Percentiles rank a stretch among this genome's conserved stretches.
phyloP scores from a whole-genome alignment of 768 basidiomycete genomes.

The Trametes meyenii region DNA sequence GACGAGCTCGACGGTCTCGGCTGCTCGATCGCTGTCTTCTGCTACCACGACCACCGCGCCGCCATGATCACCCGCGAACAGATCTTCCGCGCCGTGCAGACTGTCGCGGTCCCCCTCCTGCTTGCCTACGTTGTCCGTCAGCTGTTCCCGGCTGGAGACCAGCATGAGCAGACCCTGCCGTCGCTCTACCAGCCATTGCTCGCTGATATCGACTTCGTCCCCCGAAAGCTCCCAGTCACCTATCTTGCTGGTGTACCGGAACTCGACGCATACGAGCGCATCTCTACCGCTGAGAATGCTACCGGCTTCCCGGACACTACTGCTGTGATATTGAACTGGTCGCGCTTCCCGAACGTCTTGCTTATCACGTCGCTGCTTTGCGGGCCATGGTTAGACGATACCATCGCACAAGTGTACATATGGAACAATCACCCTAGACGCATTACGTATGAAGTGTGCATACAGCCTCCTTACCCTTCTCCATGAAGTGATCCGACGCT shows the following conservation, averaged over 20 bases:
- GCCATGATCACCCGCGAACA: conserved; percentile 20
- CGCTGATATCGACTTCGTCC: conserved; percentile 25
- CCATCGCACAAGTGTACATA: conserved; percentile 51
- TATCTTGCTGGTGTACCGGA: conserved; percentile 14
- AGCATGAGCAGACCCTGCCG: conserved; percentile 7
- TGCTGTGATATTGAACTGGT: conserved; percentile 69
- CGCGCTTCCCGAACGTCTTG: conserved; percentile 61
- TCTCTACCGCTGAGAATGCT: conserved; percentile 14
- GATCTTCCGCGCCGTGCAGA: conserved; percentile 14
- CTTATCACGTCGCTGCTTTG: conserved; percentile 58
- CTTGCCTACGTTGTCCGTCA: conserved; percentile 13
- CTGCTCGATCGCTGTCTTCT: neutral
- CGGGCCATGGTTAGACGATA: conserved; percentile 44
- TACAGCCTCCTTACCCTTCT: neutral
- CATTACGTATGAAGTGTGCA: conserved; percentile 47
- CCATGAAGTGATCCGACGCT: neutral
- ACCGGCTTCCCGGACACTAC: conserved; percentile 45
- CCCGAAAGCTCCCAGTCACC: conserved; percentile 20
- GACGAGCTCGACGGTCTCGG: conserved; percentile 6
- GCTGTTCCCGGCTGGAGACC: conserved; percentile 5
- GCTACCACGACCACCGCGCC: conserved; percentile 5
- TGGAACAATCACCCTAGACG: conserved; percentile 64
- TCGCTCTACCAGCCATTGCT: conserved; percentile 24
- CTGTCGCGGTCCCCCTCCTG: conserved; percentile 24
- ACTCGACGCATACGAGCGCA: conserved; percentile 18